These are phyloP conservation scores for Urostyla sp. DNA, from an alignment of 73 alveolate species.

Conservation along the genomic window DNA sequence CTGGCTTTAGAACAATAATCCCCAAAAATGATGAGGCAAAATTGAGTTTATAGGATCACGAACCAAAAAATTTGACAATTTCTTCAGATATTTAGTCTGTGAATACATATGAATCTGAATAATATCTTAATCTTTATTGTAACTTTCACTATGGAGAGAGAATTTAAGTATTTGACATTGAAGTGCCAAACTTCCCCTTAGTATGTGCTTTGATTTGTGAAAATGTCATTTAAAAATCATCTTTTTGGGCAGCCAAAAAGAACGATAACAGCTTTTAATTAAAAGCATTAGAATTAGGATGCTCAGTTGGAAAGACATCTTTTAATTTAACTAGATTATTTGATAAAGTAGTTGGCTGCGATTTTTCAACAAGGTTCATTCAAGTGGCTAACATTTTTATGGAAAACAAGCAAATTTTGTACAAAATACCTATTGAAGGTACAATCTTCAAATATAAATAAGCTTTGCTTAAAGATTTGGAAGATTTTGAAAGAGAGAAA, in stretches of 20 bases:
- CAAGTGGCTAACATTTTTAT: slow-evolving; percentile 39
- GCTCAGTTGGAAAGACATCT: slow-evolving; percentile 66
- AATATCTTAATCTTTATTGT: not conserved
- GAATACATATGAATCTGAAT: not conserved
- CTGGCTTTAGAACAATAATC: slow-evolving; percentile 52
- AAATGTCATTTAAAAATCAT: not conserved
- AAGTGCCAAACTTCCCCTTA: not conserved
- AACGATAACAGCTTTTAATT: not conserved
- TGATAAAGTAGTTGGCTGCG: slow-evolving; percentile 34
- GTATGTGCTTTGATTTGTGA: not conserved
- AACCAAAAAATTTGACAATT: not conserved
- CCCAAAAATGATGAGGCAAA: not conserved
- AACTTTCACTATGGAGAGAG: not conserved
- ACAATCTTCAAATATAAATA: too few relatives aligned
- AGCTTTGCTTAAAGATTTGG: not conserved
- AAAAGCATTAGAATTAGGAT: slow-evolving; percentile 53
- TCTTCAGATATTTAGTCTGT: not conserved
- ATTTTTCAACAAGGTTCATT: slow-evolving; percentile 53
- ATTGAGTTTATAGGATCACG: not conserved
- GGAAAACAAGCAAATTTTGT: slow-evolving; percentile 17
- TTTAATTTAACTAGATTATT: slow-evolving; percentile 36
- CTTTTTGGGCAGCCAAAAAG: slow-evolving; percentile 12
- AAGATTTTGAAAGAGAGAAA: not conserved
- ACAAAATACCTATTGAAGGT: not conserved
- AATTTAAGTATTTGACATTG: not conserved